These are phyloP conservation scores for Venustampulla echinocandica DNA, from an alignment of 495 filamentous ascomycete species.

Conservation along the genomic window DNA sequence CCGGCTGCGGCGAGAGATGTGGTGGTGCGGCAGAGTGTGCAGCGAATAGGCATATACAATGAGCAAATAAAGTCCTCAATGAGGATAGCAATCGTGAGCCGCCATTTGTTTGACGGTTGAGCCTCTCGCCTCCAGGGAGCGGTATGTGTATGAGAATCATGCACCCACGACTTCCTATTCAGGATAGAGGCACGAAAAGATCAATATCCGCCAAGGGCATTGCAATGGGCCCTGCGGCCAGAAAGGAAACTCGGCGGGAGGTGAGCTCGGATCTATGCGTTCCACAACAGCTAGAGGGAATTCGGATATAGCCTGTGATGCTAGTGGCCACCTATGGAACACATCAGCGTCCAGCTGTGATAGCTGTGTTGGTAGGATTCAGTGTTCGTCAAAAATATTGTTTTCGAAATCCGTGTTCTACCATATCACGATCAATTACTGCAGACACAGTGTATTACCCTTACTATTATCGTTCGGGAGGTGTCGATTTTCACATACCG, in stretches of 20 bases:
- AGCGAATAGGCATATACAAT: neutral
- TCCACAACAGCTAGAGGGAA: slow-evolving; percentile 48
- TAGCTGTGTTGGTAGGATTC: slow-evolving; percentile 49
- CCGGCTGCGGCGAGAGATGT: neutral
- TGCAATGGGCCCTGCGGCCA: neutral
- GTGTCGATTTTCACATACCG: slow-evolving; percentile 53
- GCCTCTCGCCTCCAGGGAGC: neutral
- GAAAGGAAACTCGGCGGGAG: slow-evolving; percentile 45
- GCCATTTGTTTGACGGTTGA: neutral
- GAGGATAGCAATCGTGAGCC: neutral
- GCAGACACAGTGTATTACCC: neutral
- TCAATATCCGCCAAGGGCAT: neutral
- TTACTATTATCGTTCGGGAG: slow-evolving; percentile 43
- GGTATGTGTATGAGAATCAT: neutral
- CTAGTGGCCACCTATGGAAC: slow-evolving; percentile 47
- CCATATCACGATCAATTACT: neutral
- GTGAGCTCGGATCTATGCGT: slow-evolving; percentile 51
- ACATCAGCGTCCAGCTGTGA: slow-evolving; percentile 50
- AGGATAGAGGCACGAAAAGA: neutral
- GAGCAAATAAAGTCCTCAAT: neutral
- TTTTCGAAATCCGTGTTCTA: slow-evolving; percentile 39
- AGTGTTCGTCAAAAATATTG: slow-evolving; percentile 53
- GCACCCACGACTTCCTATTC: neutral
- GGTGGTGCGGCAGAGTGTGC: neutral
- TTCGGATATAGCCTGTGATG: slow-evolving; percentile 57